Conservation (phyloP, 2,329 filamentous ascomycete species). For the Epichloe hybrida region DNA sequence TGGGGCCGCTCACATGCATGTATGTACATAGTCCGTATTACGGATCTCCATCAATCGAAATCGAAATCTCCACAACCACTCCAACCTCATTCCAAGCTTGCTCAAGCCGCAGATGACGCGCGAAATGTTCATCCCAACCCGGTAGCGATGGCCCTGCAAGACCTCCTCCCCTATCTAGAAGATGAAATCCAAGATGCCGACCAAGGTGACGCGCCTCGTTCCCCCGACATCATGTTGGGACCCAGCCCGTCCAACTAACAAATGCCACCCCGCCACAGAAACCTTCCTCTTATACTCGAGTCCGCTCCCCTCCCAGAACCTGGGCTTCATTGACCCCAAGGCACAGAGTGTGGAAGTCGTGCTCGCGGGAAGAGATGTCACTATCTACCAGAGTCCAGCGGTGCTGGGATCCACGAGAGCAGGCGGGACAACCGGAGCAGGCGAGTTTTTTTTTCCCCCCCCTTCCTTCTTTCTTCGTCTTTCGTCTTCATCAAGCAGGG, state of each 20-base stretch:
- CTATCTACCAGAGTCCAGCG: constrained; percentile 70
- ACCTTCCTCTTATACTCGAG: constrained; percentile 78
- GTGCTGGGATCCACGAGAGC: constrained; percentile 65
- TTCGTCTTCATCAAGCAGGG: accelerated
- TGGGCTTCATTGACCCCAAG: constrained; percentile 73
- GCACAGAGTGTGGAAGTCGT: constrained; percentile 51
- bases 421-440: constrained; percentile 42
- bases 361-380: constrained; percentile 56
- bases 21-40: too few relatives aligned
- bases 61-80: too few relatives aligned
- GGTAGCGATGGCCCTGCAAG: constrained; percentile 7
- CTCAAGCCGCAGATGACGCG: too few relatives aligned
- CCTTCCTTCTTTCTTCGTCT: accelerated
- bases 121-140: neutral
- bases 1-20: too few relatives aligned
- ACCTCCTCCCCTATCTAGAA: constrained; percentile 22
- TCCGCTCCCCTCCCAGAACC: constrained; percentile 51
- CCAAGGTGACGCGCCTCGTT: constrained; percentile 24
- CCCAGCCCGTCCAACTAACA: neutral
- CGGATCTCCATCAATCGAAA: too few relatives aligned
- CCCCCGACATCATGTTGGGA: neutral
- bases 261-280: constrained; percentile 38
- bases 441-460: constrained; percentile 16
- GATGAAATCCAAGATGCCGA: constrained; percentile 34
- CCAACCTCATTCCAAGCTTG: too few relatives aligned